Evolutionary conservation across 2,329 filamentous ascomycete species (phyloP).

Genomic region (Beauveria scarabaeidicola): DNA sequence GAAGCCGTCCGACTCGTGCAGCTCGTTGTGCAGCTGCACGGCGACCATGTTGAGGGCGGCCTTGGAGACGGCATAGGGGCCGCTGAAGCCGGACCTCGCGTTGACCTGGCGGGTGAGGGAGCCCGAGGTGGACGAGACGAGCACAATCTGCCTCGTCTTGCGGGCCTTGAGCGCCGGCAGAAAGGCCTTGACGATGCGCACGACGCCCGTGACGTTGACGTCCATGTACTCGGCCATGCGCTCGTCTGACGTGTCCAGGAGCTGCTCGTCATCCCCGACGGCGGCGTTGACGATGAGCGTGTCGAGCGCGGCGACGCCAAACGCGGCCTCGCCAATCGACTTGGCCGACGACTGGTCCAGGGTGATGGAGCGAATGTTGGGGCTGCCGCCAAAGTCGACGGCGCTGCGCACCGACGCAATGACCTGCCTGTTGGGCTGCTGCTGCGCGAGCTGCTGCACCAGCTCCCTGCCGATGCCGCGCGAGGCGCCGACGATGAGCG

Average conservation of each 20-base stretch:
- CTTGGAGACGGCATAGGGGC: conserved; percentile 9
- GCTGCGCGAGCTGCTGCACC: conserved; percentile 5
- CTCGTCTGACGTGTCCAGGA: conserved; percentile 4
- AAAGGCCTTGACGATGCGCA: conserved; percentile 10
- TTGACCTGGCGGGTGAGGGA: conserved; percentile 3
- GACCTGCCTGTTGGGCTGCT: neutral
- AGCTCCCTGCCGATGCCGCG: conserved; percentile 8
- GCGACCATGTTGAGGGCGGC: conserved; percentile 10
- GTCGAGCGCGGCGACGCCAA: conserved; percentile 4
- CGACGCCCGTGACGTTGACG: conserved; percentile 7
- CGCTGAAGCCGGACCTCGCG: neutral
- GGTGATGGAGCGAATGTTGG: neutral
- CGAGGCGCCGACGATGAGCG: conserved; percentile 9
- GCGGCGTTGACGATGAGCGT: conserved; percentile 11
- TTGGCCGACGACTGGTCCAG: conserved; percentile 7
- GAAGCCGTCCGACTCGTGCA: conserved; percentile 8
- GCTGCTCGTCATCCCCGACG: neutral
- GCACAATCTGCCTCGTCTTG: conserved; percentile 9
- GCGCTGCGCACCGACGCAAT: conserved; percentile 1
- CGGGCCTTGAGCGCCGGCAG: conserved; percentile 7
- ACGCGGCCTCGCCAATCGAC: conserved; percentile 6
- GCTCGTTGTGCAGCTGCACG: conserved; percentile 11
- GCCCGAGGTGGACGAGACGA: conserved; percentile 7
- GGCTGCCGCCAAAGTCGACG: neutral
- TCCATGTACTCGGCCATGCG: conserved; percentile 9